Percentiles rank a stretch among this genome's conserved stretches.
Conservation (phyloP, 164 flowering plant genomes). For the Cinnamomum micranthum region DNA sequence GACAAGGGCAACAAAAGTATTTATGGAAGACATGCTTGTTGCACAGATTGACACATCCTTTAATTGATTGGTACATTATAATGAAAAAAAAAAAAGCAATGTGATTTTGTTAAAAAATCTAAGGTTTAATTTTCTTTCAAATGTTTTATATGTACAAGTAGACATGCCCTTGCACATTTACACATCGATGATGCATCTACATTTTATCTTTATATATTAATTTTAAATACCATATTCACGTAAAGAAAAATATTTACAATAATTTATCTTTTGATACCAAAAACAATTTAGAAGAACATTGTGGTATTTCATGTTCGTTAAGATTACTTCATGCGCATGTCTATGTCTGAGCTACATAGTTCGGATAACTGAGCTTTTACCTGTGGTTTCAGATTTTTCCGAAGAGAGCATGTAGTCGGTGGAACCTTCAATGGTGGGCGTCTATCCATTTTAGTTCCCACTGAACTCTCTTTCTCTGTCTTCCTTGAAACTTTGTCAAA, state of each 20-base stretch:
- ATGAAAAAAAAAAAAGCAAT: too few species aligned
- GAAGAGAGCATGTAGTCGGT: slow-evolving; percentile 7
- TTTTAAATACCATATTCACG: too few species aligned
- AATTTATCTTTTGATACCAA: too few species aligned
- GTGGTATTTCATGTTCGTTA: neutral
- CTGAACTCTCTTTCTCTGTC: slow-evolving; percentile 25
- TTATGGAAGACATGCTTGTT: neutral
- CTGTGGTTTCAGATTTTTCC: slow-evolving; percentile 29
- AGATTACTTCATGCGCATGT: neutral
- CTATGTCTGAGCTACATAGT: neutral
- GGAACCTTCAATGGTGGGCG: slow-evolving; percentile 16
- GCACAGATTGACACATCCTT: neutral
- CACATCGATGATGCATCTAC: too few species aligned
- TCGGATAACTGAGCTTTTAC: slow-evolving; percentile 21
- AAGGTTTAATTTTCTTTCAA: too few species aligned
- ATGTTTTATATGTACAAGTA: too few species aligned
- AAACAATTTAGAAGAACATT: neutral
- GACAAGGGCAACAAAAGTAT: neutral
- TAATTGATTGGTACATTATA: neutral
- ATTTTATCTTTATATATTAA: too few species aligned
- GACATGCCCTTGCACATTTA: too few species aligned
- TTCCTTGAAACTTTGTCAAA: slow-evolving; percentile 23
- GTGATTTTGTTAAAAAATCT: too few species aligned
- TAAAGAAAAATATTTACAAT: too few species aligned
- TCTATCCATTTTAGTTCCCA: slow-evolving; percentile 31